Percentiles rank a stretch among this genome's conserved stretches.
phyloP scores from a whole-genome alignment of 345 rosid genomes.

The Eucalyptus decipiens region DNA sequence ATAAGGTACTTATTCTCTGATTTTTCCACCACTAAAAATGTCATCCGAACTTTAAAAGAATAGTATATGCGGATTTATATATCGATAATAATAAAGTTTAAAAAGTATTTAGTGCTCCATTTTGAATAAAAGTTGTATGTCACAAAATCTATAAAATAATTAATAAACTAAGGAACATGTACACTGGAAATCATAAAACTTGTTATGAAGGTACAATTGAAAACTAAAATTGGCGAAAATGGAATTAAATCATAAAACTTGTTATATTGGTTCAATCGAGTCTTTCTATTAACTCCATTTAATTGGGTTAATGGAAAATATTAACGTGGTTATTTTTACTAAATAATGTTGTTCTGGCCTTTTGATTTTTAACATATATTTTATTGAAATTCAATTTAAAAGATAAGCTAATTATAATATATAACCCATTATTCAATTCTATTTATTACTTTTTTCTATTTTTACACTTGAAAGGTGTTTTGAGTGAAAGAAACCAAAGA shows the following conservation, averaged over 20 bases:
- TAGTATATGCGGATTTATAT: neutral
- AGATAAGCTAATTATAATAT: too few species aligned
- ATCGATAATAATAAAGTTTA: neutral
- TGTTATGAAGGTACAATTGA: neutral
- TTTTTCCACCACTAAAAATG: neutral
- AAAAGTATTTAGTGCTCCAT: neutral
- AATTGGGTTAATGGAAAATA: too few species aligned
- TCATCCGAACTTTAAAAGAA: neutral
- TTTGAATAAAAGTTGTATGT: neutral
- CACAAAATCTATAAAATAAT: neutral
- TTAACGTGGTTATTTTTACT: too few species aligned
- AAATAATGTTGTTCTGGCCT: too few species aligned
- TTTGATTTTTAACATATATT: too few species aligned
- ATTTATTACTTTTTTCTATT: too few species aligned
- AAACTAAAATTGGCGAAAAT: too few species aligned
- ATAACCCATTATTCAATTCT: too few species aligned
- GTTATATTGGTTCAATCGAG: too few species aligned
- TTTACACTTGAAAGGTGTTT: too few species aligned
- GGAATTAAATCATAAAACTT: too few species aligned
- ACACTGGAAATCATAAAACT: neutral
- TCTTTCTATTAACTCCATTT: rapidly evolving
- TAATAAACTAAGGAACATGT: neutral
- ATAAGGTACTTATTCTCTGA: neutral
- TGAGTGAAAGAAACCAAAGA: too few species aligned
- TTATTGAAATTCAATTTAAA: neutral